Base-by-base conservation (phyloP, 257 asterid species). In the Striga asiatica region DNA sequence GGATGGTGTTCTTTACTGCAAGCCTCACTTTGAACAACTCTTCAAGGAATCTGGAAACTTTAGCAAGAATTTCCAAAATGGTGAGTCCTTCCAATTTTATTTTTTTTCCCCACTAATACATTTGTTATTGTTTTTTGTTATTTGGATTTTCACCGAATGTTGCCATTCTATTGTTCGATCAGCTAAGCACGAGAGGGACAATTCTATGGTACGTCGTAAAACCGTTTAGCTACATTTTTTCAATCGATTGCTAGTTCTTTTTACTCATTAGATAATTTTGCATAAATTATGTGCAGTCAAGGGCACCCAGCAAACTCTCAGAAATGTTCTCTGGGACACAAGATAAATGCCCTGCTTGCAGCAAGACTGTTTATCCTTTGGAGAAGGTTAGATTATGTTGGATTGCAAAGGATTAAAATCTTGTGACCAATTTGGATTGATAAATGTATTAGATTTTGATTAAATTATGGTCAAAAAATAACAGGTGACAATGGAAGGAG, bases 1-100 rank as follows among this genome's bases (percentile, higher is more conserved):
- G 79, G 93, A 84, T 41, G 97, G 95, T 65, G 71, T 67, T 56
- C 60, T 84, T n/a, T 88, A 78, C 56, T 88, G 95, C 83, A 88
- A 77, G 75, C 43, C 95, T 56, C 97, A 88, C 66, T 82, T 88
- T 29, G 91, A 88, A 60, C 95, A 84, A 43, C 82, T 81, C 11
- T 81, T 82, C 64, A 84, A 78, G 83, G 91, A 88, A 69, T 74
- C 80, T 2, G 97, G 91, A 45, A 82, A 83, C 27, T 74, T 84
- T 29, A 74, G 75, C 74, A 78, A 76, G 75, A 88, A 75, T 46
- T 69, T 76, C 11, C 75, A 78, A 32, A 16, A 74, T 8, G 23
- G 92, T 84, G 64, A 62, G 66, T 20, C n/a, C n/a, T n/a, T n/a
- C n/a, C n/a, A n/a, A n/a, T n/a, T n/a, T n/a, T n/a, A n/a, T n/a